Conservation (phyloP, 495 filamentous ascomycete species). For the Penicillium daleae region DNA sequence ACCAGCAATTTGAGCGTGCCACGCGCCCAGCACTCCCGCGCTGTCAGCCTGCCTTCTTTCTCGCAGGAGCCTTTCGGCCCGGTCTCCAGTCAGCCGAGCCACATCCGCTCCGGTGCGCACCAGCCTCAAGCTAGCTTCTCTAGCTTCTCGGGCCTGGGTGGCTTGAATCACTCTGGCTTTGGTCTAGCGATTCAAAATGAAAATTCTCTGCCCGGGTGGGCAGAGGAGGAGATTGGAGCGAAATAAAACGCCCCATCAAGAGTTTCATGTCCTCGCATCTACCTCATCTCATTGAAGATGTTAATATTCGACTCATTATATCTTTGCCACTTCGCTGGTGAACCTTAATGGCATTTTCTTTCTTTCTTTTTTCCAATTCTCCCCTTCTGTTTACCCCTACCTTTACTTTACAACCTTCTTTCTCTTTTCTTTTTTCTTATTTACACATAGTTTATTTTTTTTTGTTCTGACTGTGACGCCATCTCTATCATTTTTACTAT, state of each 20-base stretch:
- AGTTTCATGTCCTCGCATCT: not conserved
- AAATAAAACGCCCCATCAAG: slow-evolving; percentile 43
- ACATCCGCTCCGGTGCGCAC: slow-evolving; percentile 52
- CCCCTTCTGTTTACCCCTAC: slow-evolving; percentile 17
- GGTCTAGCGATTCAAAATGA: slow-evolving; percentile 67
- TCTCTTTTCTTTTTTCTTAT: slow-evolving; percentile 18
- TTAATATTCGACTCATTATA: slow-evolving; percentile 37
- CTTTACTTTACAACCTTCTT: slow-evolving; percentile 26
- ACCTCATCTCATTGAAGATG: slow-evolving; percentile 18
- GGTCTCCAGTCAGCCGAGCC: slow-evolving; percentile 42
- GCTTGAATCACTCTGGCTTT: slow-evolving; percentile 60
- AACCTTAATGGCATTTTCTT: slow-evolving; percentile 29
- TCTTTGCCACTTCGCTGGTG: slow-evolving; percentile 10
- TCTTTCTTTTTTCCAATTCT: slow-evolving; percentile 25
- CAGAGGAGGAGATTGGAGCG: slow-evolving; percentile 63
- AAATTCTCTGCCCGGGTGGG: slow-evolving; percentile 67
- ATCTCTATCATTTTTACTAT: slow-evolving; percentile 18
- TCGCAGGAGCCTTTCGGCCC: slow-evolving; percentile 62
- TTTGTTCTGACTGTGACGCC: slow-evolving; percentile 22
- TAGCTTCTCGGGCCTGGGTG: slow-evolving; percentile 59
- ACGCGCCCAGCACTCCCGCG: slow-evolving; percentile 77
- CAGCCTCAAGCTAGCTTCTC: slow-evolving; percentile 61
- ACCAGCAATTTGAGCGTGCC: slow-evolving; percentile 59
- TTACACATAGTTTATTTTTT: slow-evolving; percentile 24
- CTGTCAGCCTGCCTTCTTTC: slow-evolving; percentile 80